Evolutionary conservation across 495 filamentous ascomycete genomes (phyloP), one percentile per base, ranked within the genome.

Genomic region (Darksidea phi): DNA sequence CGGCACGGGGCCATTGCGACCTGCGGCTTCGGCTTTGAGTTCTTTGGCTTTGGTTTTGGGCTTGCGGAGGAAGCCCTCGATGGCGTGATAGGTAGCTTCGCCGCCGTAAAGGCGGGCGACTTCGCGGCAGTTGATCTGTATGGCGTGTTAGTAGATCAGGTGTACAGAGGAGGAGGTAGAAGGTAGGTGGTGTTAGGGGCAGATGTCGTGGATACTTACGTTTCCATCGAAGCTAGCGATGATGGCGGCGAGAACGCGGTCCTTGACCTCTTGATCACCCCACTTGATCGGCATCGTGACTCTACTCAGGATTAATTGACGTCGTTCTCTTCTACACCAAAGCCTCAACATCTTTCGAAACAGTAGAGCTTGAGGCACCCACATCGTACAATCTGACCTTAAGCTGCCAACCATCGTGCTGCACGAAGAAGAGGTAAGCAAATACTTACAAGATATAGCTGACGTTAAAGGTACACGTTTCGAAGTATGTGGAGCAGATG

Each of bases 241-340:
- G 37, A 68, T 49, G 7, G 65, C 55, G 7, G 61, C 61, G n/a
- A 68, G 51, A 11, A 68, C 50, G 18, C 66, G 55, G 28, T 68
- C 66, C 7, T 20, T 28, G 18, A 13, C 43, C 0, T 28, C 52
- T 2, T 38, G 36, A 18, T 64, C 61, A 7, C 55, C n/a, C 61
- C 66, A 68, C 23, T 68, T 51, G 51, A 65, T 57, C 2, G 56
- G 28, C 63, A 66, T 66, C 3, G 13, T 66, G 38, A 15, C 15
- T n/a, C 10, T 54, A 5, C 1, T 6, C 8, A 34, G 38, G 8
- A 10, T 18, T 32, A 32, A 32, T 32, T 10, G 28, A 32, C n/a
- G n/a, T n/a, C n/a, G n/a, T n/a, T n/a, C n/a, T n/a, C n/a, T n/a
- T n/a, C n/a, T n/a, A n/a, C n/a, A n/a, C n/a, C n/a, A n/a, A n/a